phyloP scores from a whole-genome alignment of 2,329 filamentous ascomycete genomes.

The Cyclaneusma minus region DNA sequence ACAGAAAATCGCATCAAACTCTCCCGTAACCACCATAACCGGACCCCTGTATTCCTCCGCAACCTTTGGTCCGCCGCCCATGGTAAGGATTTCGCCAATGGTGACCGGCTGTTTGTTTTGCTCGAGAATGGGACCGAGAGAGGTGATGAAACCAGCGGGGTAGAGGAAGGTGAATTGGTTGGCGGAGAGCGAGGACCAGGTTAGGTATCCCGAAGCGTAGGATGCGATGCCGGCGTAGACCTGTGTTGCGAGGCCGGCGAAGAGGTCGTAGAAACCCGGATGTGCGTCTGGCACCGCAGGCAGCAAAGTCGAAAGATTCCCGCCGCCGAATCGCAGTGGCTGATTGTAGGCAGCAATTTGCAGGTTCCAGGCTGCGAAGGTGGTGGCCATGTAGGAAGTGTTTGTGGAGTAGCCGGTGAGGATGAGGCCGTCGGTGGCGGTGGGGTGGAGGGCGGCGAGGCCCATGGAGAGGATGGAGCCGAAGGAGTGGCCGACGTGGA shows the following conservation, averaged over 20 bases:
- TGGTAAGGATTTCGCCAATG: slow-evolving; percentile 40
- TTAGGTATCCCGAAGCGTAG: slow-evolving; percentile 39
- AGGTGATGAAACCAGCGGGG: slow-evolving; percentile 37
- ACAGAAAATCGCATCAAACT: slow-evolving; percentile 38
- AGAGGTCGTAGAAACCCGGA: slow-evolving; percentile 5
- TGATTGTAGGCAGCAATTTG: slow-evolving; percentile 22
- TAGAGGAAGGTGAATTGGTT: slow-evolving; percentile 37
- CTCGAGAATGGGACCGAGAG: slow-evolving; percentile 29
- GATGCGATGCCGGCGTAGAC: no score
- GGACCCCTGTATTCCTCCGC: slow-evolving; percentile 40
- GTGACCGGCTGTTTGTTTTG: slow-evolving; percentile 38
- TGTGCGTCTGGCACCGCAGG: slow-evolving; percentile 5
- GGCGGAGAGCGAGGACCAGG: slow-evolving; percentile 26
- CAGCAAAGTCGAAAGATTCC: slow-evolving; percentile 7
- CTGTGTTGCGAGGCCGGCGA: slow-evolving; percentile 13
- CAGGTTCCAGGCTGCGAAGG: slow-evolving; percentile 30
- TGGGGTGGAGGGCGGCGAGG: slow-evolving; percentile 32
- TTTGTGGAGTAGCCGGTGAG: slow-evolving; percentile 43
- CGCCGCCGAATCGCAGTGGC: slow-evolving; percentile 20
- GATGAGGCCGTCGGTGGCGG: slow-evolving; percentile 38
- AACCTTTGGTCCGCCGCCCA: slow-evolving; percentile 24
- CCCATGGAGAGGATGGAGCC: slow-evolving; percentile 41
- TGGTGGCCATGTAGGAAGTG: slow-evolving; percentile 25
- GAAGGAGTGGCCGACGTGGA: slow-evolving; percentile 51
- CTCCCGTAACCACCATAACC: slow-evolving; percentile 41